A percentile compares a stretch with the other conserved stretches of the same genome.
phyloP scores from a whole-genome alignment of 2,329 filamentous ascomycete species.

The Fusarium torulosum region DNA sequence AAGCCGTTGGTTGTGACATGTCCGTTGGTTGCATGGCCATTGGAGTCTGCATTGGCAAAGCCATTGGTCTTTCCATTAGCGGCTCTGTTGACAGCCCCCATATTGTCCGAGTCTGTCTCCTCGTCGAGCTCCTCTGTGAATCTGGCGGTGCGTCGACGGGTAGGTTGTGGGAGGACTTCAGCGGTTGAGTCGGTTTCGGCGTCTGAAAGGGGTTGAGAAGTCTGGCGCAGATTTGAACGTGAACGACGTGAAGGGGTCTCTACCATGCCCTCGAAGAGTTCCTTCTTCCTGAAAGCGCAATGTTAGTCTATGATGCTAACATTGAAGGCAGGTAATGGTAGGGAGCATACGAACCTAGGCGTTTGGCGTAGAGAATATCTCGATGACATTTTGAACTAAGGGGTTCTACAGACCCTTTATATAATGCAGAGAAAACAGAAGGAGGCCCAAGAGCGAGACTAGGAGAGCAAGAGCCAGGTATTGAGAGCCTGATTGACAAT shows the following conservation, averaged over 20 bases:
- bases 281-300: slow-evolving; percentile 65
- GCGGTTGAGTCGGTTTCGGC: slow-evolving; percentile 62
- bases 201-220: slow-evolving; percentile 61
- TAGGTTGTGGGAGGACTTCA: slow-evolving; percentile 55
- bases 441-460: slow-evolving; percentile 6
- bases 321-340: not conserved
- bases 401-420: slow-evolving; percentile 42
- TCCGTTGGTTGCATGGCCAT: slow-evolving; percentile 34
- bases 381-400: slow-evolving; percentile 51
- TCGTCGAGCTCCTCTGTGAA: slow-evolving; percentile 65
- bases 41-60: slow-evolving; percentile 36
- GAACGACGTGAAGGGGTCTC: slow-evolving; percentile 65
- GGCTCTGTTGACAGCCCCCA: slow-evolving; percentile 48
- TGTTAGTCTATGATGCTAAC: slow-evolving; percentile 15
- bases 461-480: slow-evolving; percentile 7
- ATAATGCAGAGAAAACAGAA: slow-evolving; percentile 22
- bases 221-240: slow-evolving; percentile 64
- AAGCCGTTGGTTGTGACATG: slow-evolving; percentile 28
- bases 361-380: slow-evolving; percentile 57
- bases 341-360: slow-evolving; percentile 51
- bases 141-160: slow-evolving; percentile 63
- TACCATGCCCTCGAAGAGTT: slow-evolving; percentile 71
- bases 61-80: slow-evolving; percentile 46
- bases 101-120: slow-evolving; percentile 50
- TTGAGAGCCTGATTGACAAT: slow-evolving; percentile 11